phyloP scores from a whole-genome alignment of 441 rosid species.

The Adansonia madagascariensis region DNA sequence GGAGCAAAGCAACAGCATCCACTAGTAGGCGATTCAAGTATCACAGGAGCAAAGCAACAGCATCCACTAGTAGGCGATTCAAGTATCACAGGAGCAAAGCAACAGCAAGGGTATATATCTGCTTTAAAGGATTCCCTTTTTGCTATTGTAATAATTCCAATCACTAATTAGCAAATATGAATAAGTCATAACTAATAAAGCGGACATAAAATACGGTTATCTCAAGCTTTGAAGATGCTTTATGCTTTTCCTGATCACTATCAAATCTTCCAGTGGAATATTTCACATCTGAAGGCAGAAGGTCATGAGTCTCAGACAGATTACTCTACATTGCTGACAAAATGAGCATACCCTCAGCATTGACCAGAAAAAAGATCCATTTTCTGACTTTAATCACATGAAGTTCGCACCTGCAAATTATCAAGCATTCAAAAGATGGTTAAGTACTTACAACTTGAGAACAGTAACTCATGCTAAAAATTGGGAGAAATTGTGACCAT shows the following conservation, averaged over 20 bases:
- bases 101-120: neutral
- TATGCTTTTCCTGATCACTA: slow-evolving; percentile 9
- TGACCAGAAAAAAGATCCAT: slow-evolving; percentile 6
- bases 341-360: neutral
- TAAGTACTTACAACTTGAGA: neutral
- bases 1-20: neutral
- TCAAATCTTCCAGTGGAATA: neutral
- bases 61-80: neutral
- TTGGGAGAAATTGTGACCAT: neutral
- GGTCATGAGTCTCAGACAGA: neutral
- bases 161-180: neutral
- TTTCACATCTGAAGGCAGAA: neutral
- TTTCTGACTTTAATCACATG: neutral
- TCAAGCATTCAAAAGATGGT: neutral
- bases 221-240: neutral
- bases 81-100: no score
- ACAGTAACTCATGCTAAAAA: neutral
- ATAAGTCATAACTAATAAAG: neutral
- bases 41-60: neutral
- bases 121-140: slow-evolving; percentile 17
- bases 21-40: neutral
- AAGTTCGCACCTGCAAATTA: slow-evolving; percentile 6
- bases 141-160: neutral
- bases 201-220: neutral
- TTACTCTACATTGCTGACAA: neutral